Conservation (phyloP, 2,329 filamentous ascomycete species). For the Shiraia sp. region DNA sequence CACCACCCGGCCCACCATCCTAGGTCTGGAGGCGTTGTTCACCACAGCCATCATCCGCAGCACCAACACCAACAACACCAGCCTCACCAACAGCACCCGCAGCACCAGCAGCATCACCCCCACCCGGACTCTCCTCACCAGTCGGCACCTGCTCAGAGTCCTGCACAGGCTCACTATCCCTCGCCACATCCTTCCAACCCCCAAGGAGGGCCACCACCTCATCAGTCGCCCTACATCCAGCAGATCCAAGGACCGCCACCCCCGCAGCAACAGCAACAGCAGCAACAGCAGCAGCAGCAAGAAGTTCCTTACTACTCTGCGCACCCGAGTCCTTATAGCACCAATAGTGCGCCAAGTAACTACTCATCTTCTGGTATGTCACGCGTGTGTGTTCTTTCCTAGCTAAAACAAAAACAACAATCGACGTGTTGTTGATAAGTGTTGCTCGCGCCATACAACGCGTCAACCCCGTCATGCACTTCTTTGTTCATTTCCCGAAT, state of each 20-base stretch:
- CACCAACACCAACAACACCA: slow-evolving; percentile 50
- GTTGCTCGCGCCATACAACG: no score
- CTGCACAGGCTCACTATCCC: slow-evolving; percentile 64
- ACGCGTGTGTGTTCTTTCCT: slow-evolving; percentile 10
- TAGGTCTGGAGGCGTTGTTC: slow-evolving; percentile 72
- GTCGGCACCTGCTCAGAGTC: slow-evolving; percentile 62
- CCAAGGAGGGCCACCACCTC: slow-evolving; percentile 54
- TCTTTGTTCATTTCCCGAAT: no score
- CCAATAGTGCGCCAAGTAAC: slow-evolving; percentile 77
- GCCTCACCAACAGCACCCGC: no score
- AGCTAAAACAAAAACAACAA: slow-evolving; percentile 5
- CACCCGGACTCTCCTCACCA: slow-evolving; percentile 66
- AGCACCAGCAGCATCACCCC: no score
- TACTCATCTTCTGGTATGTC: slow-evolving; percentile 71
- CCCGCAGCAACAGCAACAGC: slow-evolving; percentile 66
- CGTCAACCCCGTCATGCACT: no score
- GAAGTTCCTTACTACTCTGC: slow-evolving; percentile 76
- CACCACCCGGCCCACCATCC: slow-evolving; percentile 67
- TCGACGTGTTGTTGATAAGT: no score
- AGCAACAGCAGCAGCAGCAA: no score
- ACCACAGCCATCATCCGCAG: slow-evolving; percentile 28
- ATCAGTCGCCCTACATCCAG: slow-evolving; percentile 66
- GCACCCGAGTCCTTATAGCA: slow-evolving; percentile 82
- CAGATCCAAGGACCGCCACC: slow-evolving; percentile 64
- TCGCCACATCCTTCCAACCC: slow-evolving; percentile 67